phyloP scores from a whole-genome alignment of 2,329 filamentous ascomycete genomes.

The Fusarium brevicatenulatum region DNA sequence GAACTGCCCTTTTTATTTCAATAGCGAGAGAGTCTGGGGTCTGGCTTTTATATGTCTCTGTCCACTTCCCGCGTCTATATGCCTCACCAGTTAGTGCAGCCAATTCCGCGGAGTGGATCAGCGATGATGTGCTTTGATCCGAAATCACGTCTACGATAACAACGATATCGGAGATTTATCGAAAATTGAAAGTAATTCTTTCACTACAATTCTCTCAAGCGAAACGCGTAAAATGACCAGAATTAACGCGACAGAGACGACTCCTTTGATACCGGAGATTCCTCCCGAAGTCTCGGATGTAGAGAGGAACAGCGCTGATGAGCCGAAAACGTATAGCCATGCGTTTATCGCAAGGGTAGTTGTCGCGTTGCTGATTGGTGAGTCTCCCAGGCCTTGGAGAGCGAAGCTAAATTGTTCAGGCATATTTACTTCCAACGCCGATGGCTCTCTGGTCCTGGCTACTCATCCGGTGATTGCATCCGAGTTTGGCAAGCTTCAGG shows the following conservation, averaged over 20 bases:
- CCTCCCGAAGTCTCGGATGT: neutral
- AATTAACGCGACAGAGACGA: neutral
- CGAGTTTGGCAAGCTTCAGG: slow-evolving; percentile 65
- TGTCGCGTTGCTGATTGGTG: neutral
- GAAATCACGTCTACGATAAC: neutral
- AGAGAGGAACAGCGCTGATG: neutral
- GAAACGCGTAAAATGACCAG: accelerated
- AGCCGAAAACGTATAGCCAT: neutral
- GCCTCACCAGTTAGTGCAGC: neutral
- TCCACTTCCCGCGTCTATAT: neutral
- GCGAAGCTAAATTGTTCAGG: accelerated
- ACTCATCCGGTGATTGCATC: slow-evolving; percentile 71
- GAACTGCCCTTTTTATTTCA: too few relatives aligned
- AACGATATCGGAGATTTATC: neutral
- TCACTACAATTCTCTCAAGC: neutral
- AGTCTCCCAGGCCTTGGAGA: accelerated
- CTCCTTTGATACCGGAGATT: neutral
- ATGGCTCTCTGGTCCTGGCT: slow-evolving; percentile 72
- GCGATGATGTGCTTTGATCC: neutral
- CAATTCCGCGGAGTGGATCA: neutral
- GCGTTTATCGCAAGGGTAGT: neutral
- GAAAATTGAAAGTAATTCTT: neutral
- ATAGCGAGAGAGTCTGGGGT: accelerated
- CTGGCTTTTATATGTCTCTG: neutral
- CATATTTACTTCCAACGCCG: slow-evolving; percentile 72